Evolutionary conservation across 305 asterid species (phyloP).

Genomic region (Fraxinus albicans): DNA sequence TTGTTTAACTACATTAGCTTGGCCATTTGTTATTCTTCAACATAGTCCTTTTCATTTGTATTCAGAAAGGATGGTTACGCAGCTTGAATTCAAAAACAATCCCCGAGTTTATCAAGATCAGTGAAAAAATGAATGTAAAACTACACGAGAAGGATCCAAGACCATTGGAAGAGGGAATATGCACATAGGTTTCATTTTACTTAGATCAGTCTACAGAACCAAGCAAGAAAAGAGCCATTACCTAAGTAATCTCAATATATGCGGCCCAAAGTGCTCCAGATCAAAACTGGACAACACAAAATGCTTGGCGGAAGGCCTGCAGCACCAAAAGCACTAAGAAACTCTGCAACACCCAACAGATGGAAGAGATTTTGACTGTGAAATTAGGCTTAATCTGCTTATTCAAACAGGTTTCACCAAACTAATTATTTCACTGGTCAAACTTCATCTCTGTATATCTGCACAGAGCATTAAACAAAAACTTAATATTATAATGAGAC

Average conservation of each 20-base stretch:
- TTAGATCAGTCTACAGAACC: neutral
- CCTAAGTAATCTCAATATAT: slow-evolving; percentile 64
- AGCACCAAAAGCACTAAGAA: slow-evolving; percentile 55
- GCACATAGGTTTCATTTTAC: neutral
- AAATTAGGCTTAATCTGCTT: slow-evolving; percentile 40
- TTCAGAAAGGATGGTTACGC: neutral
- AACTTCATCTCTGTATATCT: slow-evolving; percentile 98
- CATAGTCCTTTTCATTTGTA: neutral
- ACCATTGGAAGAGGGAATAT: neutral
- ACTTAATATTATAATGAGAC: neutral
- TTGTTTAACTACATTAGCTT: neutral
- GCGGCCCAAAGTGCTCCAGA: slow-evolving; percentile 79
- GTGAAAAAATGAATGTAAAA: neutral
- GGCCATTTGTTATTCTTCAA: neutral
- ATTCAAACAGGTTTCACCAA: slow-evolving; percentile 44
- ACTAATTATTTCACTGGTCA: slow-evolving; percentile 60
- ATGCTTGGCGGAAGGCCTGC: slow-evolving; percentile 67
- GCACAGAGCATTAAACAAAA: slow-evolving; percentile 28
- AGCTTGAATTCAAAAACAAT: neutral
- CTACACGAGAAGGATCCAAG: neutral
- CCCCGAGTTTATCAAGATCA: neutral
- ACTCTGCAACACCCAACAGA: slow-evolving; percentile 60
- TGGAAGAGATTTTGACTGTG: slow-evolving; percentile 39
- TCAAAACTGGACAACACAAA: slow-evolving; percentile 55
- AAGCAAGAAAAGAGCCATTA: slow-evolving; percentile 24